Evolutionary conservation across 2,329 filamentous ascomycete species (phyloP), one percentile per base, ranked within the genome.

Genomic region (Trichophyton mentagrophytes): DNA sequence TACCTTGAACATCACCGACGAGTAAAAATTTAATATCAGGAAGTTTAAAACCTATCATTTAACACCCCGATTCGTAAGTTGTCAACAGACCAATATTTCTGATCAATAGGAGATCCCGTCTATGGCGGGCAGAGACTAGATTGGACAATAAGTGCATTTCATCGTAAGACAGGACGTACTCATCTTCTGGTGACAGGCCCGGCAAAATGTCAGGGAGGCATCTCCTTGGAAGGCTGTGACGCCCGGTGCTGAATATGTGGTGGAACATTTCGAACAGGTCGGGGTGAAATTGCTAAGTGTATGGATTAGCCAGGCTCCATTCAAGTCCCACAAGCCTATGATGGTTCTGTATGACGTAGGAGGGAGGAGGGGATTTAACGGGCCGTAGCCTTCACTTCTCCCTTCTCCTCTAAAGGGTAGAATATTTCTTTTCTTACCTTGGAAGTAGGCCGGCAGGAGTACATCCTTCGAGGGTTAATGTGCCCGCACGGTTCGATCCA

Each of bases 141-240:
- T 55, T 55, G 51, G 51, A 36, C 11, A 20, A 13, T 36, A 58
- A 57, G 33, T 61, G 38, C 55, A 27, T 25, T 44, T 20, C 36
- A 58, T 36, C 42, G n/a, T 53, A 59, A 38, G 55, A 51, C 40
- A 38, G 15, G 58, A 67, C 74, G 9, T 72, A 81, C 79, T 87
- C 81, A 93, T 91, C 70, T 86, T 87, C 59, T 80, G 79, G 76
- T 93, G 89, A 70, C 89, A 95, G 67, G 87, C 82, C 57, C 89
- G 83, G 73, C 89, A 95, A 42, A 89, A 81, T 62, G 89, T 88
- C 68, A 84, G 85, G 22, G 83, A 82, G 17, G 82, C 83, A 62
- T 92, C 88, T 53, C 88, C 88, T 27, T 86, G 80, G 4, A 92
- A 87, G 3, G 87, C 85, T 15, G 85, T 79, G 38, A 93, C 79